Evolutionary conservation across 1,284 basidiomycete genomes (phyloP).

Genomic region (Cryptococcus sp.): DNA sequence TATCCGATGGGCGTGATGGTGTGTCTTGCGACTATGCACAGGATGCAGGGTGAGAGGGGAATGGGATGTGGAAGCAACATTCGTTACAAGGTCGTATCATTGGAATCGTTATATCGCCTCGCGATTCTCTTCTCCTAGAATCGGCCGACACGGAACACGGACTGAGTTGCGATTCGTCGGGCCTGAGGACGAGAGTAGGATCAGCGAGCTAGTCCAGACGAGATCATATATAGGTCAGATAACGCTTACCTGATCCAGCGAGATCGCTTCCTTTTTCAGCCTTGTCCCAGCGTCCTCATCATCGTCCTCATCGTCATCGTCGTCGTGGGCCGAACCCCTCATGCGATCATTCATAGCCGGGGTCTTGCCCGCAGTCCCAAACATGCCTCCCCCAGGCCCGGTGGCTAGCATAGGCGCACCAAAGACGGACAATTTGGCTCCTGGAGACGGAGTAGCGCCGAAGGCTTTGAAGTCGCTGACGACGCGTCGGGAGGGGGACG

Average conservation of each 20-base stretch:
- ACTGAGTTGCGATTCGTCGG: slow-evolving; percentile 57
- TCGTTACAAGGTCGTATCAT: too few species aligned
- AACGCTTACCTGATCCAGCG: slow-evolving; percentile 74
- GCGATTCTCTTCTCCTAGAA: slow-evolving; percentile 10
- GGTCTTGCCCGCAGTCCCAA: slow-evolving; percentile 42
- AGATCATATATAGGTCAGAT: too few species aligned
- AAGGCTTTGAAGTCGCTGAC: slow-evolving; percentile 87
- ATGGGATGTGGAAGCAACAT: neutral
- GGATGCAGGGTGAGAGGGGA: neutral
- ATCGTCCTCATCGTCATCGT: slow-evolving; percentile 63
- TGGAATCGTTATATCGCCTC: too few species aligned
- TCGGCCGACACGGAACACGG: slow-evolving; percentile 54
- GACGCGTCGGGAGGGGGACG: slow-evolving; percentile 72
- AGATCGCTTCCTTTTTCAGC: slow-evolving; percentile 76
- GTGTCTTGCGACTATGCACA: too few species aligned
- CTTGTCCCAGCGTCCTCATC: slow-evolving; percentile 56
- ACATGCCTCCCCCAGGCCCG: slow-evolving; percentile 54
- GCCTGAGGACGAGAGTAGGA: slow-evolving; percentile 38
- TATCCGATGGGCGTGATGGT: neutral
- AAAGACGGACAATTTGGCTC: slow-evolving; percentile 50
- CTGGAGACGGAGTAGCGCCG: slow-evolving; percentile 58
- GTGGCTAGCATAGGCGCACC: slow-evolving; percentile 48
- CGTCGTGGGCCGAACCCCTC: slow-evolving; percentile 50
- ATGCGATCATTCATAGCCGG: slow-evolving; percentile 39
- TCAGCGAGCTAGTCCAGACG: slow-evolving; percentile 3